Conservation (phyloP, 139 green algal genomes). For the Chlorella sorokiniana region DNA sequence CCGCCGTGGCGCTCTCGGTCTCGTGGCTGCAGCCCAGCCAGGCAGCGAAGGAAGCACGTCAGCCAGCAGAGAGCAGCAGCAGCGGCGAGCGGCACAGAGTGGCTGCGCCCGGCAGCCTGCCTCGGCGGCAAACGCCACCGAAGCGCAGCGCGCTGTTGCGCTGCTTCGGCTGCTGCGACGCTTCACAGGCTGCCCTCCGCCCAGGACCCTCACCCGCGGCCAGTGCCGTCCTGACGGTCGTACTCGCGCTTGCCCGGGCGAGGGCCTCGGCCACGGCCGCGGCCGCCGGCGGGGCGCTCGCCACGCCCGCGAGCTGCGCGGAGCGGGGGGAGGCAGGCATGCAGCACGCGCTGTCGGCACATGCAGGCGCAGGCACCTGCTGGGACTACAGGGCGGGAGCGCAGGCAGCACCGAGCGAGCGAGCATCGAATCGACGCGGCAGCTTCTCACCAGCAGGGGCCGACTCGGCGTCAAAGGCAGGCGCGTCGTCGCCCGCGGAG, state of each 20-base stretch:
- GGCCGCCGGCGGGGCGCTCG: slow-evolving; percentile 26
- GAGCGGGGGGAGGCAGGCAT: background rate
- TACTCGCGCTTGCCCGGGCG: slow-evolving; percentile 65
- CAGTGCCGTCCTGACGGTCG: slow-evolving; percentile 82
- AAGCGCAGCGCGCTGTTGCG: background rate
- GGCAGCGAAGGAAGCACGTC: background rate
- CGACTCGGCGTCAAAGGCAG: slow-evolving; percentile 34
- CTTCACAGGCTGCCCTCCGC: background rate
- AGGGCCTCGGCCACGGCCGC: slow-evolving; percentile 1
- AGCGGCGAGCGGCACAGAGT: background rate
- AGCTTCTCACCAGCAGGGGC: slow-evolving; percentile 14
- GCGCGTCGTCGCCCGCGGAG: background rate
- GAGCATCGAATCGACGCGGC: background rate
- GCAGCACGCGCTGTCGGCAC: background rate
- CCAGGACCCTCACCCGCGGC: slow-evolving; percentile 71
- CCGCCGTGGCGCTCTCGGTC: slow-evolving; percentile 74
- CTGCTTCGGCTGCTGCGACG: background rate
- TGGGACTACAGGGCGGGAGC: background rate
- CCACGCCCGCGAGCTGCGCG: background rate
- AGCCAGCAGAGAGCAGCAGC: background rate
- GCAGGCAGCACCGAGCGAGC: too few species aligned
- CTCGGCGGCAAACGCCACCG: background rate
- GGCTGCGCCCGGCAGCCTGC: background rate
- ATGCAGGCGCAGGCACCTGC: background rate
- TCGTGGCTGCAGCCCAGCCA: slow-evolving; percentile 77